Conservation (phyloP, 352 stramenopile genomes). For the Detonula confervacea region DNA sequence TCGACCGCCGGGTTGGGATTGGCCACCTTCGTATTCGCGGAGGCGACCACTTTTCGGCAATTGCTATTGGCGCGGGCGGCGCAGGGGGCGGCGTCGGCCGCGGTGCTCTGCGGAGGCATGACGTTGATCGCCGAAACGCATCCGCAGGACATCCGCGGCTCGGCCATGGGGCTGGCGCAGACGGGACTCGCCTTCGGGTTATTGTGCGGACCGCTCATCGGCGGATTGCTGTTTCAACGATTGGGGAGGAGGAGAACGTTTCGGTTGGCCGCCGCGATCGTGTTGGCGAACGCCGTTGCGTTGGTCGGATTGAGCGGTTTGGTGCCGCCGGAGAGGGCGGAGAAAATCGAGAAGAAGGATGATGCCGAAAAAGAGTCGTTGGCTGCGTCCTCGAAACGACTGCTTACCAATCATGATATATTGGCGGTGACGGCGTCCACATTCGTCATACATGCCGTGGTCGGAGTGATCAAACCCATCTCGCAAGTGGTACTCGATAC, state of each 20-base stretch:
- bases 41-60: constrained; percentile 36
- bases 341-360: background rate
- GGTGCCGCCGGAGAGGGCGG: constrained; percentile 5
- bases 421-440: constrained; percentile 35
- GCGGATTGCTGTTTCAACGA: constrained; percentile 35
- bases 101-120: constrained; percentile 40
- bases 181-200: constrained; percentile 33
- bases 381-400: constrained; percentile 13
- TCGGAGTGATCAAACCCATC: constrained; percentile 47
- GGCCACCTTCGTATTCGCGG: constrained; percentile 43
- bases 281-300: constrained; percentile 33
- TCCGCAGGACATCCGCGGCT: constrained; percentile 14
- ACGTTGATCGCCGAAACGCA: constrained; percentile 41
- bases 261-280: constrained; percentile 29
- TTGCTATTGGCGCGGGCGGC: constrained; percentile 28
- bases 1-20: constrained; percentile 26
- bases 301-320: constrained; percentile 30
- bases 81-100: constrained; percentile 39
- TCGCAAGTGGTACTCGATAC: constrained; percentile 46
- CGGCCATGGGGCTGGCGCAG: constrained; percentile 36
- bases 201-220: constrained; percentile 40
- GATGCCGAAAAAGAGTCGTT: constrained; percentile 12
- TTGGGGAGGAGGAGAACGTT: constrained; percentile 40
- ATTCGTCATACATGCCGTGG: constrained; percentile 43
- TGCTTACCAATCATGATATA: constrained; percentile 41